Conservation (phyloP, 192 early-diverging fungal genomes). For the Pilaira anomala region DNA sequence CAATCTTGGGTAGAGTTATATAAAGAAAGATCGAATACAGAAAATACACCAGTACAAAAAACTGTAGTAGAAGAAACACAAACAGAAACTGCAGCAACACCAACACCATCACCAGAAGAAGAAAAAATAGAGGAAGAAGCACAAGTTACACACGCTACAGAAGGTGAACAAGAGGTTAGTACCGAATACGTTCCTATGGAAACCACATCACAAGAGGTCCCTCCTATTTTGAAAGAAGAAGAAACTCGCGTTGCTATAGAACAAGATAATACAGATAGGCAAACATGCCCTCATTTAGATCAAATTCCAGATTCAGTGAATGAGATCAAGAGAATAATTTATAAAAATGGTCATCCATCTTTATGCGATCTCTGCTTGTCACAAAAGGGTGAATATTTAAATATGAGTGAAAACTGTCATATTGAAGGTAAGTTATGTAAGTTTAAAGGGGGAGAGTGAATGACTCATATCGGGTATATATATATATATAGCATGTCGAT, state of each 20-base stretch:
- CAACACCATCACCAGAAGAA: too few relatives aligned
- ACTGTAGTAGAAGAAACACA: too few relatives aligned
- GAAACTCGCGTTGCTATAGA: too few relatives aligned
- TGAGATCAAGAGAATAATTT: constrained; percentile 10
- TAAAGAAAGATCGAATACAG: not conserved
- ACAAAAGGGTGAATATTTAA: constrained; percentile 10
- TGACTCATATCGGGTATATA: not conserved
- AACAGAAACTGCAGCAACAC: not conserved
- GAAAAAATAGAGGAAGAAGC: too few relatives aligned
- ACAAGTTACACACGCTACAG: too few relatives aligned
- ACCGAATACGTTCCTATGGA: too few relatives aligned
- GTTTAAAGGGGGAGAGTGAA: not conserved
- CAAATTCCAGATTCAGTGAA: constrained; percentile 7
- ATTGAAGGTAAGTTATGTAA: constrained; percentile 9
- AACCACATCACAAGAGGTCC: too few relatives aligned
- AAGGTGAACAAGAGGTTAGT: too few relatives aligned
- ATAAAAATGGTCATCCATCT: not conserved
- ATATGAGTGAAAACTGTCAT: constrained; percentile 5
- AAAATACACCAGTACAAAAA: too few relatives aligned
- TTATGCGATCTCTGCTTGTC: constrained; percentile 15
- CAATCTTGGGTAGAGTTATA: constrained; percentile 22
- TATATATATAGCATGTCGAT: constrained; percentile 5
- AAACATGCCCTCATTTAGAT: constrained; percentile 21
- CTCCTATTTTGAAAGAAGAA: too few relatives aligned
- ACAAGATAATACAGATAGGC: too few relatives aligned